phyloP scores from a whole-genome alignment of 2,329 filamentous ascomycete species.

The Ceratocystis cubensis region DNA sequence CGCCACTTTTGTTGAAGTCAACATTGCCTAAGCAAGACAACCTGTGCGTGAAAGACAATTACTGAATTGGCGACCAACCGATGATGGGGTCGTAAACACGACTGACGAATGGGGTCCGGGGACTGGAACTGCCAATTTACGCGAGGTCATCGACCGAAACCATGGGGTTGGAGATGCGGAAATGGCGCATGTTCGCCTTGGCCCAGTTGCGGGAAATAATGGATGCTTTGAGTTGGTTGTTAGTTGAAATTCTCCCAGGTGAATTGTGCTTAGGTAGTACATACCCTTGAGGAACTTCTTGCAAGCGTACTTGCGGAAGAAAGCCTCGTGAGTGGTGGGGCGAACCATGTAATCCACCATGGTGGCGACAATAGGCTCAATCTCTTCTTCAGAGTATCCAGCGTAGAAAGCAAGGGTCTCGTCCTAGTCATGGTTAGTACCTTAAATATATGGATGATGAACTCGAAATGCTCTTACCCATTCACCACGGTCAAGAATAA shows the following conservation, averaged over 20 bases:
- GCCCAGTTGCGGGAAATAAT: slow-evolving; percentile 53
- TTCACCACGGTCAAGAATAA: slow-evolving; percentile 79
- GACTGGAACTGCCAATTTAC: slow-evolving; percentile 18
- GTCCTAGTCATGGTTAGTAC: slow-evolving; percentile 44
- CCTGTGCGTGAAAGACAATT: background rate
- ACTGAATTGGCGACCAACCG: background rate
- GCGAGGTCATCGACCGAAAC: slow-evolving; percentile 39
- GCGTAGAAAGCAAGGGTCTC: slow-evolving; percentile 78
- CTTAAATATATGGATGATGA: slow-evolving; percentile 14
- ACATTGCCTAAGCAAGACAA: background rate
- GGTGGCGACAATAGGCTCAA: slow-evolving; percentile 78
- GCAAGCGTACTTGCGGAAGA: slow-evolving; percentile 99
- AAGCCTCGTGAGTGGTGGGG: slow-evolving; percentile 85
- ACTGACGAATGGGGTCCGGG: background rate
- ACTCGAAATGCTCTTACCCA: slow-evolving; percentile 53
- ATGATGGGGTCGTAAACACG: background rate
- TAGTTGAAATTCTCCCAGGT: background rate
- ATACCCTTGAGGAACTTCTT: slow-evolving; percentile 98
- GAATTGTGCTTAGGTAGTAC: slow-evolving; percentile 24
- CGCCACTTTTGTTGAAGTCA: background rate
- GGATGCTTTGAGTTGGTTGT: slow-evolving; percentile 10
- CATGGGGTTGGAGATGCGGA: slow-evolving; percentile 41
- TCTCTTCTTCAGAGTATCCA: slow-evolving; percentile 84
- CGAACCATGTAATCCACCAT: slow-evolving; percentile 95
- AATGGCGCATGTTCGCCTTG: slow-evolving; percentile 57